Conservation (phyloP, 2,329 filamentous ascomycete genomes). For the Chaetomium globosum region DNA sequence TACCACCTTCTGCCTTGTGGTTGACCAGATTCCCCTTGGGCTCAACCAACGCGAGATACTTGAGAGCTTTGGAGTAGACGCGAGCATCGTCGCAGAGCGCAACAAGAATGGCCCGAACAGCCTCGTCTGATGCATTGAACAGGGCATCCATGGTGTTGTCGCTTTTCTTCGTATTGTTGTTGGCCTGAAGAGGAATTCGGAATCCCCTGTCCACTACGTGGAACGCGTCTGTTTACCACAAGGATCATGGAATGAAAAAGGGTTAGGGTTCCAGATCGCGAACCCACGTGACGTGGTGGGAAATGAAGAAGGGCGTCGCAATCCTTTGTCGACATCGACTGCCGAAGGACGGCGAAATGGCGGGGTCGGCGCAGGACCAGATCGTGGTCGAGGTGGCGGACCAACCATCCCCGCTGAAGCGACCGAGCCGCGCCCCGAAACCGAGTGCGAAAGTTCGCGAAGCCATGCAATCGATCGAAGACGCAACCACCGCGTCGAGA, state of each 20-base stretch:
- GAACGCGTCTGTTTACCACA: not conserved
- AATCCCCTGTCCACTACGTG: too few relatives aligned
- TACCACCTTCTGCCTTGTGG: not conserved
- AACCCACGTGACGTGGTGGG: too few relatives aligned
- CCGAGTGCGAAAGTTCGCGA: too few relatives aligned
- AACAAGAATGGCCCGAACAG: not conserved
- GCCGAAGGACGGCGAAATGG: too few relatives aligned
- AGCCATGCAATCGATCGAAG: too few relatives aligned
- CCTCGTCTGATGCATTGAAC: not conserved
- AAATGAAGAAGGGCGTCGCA: too few relatives aligned
- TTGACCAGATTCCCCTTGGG: not conserved
- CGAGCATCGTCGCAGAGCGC: constrained; percentile 3
- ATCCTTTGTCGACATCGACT: too few relatives aligned
- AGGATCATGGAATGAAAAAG: not conserved
- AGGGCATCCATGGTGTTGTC: not conserved
- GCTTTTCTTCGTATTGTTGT: not conserved
- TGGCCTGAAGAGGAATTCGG: not conserved
- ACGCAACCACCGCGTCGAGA: too few relatives aligned
- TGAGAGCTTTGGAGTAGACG: constrained; percentile 1
- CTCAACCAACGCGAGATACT: constrained; percentile 6
- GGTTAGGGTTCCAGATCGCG: not conserved
- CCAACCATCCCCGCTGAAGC: too few relatives aligned
- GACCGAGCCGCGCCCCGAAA: too few relatives aligned
- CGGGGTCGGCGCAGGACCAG: too few relatives aligned
- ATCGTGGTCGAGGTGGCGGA: too few relatives aligned